Percentiles rank a stretch among this genome's conserved stretches.
Evolutionary conservation across 1,284 basidiomycete genomes (phyloP).

Genomic region (Clitocybe nebularis): DNA sequence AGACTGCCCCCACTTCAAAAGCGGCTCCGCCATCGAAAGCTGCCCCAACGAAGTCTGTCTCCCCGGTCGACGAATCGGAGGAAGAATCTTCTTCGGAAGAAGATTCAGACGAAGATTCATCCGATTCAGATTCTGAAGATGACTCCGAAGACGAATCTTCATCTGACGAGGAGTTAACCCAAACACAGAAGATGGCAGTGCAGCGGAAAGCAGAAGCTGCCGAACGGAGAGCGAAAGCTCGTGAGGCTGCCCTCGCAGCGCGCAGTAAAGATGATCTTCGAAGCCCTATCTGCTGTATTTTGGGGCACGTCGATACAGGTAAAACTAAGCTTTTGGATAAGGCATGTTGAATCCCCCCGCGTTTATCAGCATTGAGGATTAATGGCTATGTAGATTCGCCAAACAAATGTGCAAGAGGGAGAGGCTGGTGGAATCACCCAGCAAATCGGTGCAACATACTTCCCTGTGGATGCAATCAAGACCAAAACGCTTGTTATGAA

Average conservation of each 20-base stretch:
- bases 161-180: conserved; percentile 64
- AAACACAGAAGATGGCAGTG: conserved; percentile 63
- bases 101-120: conserved; percentile 39
- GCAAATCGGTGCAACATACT: conserved; percentile 99
- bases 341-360: conserved; percentile 41
- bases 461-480: conserved; percentile 95
- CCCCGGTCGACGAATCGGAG: conserved; percentile 24
- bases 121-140: conserved; percentile 39
- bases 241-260: conserved; percentile 84
- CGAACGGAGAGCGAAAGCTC: conserved; percentile 76
- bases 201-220: conserved; percentile 84
- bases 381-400: conserved; percentile 73
- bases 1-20: conserved; percentile 20
- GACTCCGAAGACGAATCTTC: conserved; percentile 41
- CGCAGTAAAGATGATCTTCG: conserved; percentile 89
- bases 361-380: conserved; percentile 1
- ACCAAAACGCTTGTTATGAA: conserved; percentile 92
- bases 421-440: conserved; percentile 99
- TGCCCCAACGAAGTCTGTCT: conserved; percentile 17
- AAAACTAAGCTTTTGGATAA: conserved; percentile 99
- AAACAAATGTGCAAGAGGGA: conserved; percentile 99
- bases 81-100: conserved; percentile 26
- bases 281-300: conserved; percentile 98
- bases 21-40: conserved; percentile 24
- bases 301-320: conserved; percentile 99